These are phyloP conservation scores for Herpotrichia juniperi DNA, from an alignment of 2,329 filamentous ascomycete genomes.

Conservation along the genomic window DNA sequence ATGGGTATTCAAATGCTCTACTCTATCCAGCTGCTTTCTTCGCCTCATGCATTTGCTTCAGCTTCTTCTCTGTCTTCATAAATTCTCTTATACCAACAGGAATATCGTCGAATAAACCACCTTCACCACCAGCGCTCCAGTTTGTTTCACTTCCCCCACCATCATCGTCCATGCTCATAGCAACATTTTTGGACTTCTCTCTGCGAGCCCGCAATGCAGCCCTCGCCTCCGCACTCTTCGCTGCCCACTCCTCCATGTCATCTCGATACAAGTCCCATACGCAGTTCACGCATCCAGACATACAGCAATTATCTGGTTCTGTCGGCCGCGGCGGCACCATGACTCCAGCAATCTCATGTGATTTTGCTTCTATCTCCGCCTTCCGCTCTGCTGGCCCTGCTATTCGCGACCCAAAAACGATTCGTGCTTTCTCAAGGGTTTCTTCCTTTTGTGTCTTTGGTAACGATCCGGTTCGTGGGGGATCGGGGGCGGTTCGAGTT, in stretches of 20 bases:
- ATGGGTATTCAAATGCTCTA: slow-evolving; percentile 18
- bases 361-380: slow-evolving; percentile 64
- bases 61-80: slow-evolving; percentile 92
- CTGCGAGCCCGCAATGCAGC: slow-evolving; percentile 51
- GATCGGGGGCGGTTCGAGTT: slow-evolving; percentile 37
- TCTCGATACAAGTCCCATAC: slow-evolving; percentile 94
- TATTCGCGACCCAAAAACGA: slow-evolving; percentile 83
- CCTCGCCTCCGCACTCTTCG: slow-evolving; percentile 68
- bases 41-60: slow-evolving; percentile 75
- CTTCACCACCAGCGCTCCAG: slow-evolving; percentile 61
- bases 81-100: slow-evolving; percentile 95
- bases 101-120: slow-evolving; percentile 77
- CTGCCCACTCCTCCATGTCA: slow-evolving; percentile 88
- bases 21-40: slow-evolving; percentile 52
- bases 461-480: slow-evolving; percentile 41
- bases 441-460: slow-evolving; percentile 59
- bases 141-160: slow-evolving; percentile 75
- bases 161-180: too few relatives aligned
- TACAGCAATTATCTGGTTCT: slow-evolving; percentile 98
- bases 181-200: slow-evolving; percentile 43
- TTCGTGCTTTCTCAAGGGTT: slow-evolving; percentile 63
- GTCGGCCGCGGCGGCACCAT: slow-evolving; percentile 80
- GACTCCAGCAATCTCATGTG: slow-evolving; percentile 75
- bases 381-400: slow-evolving; percentile 74
- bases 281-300: slow-evolving; percentile 97